Percentiles rank a stretch among this genome's conserved stretches.
Conservation (phyloP, 768 basidiomycete species). For the Cystofilobasidium bisporidii region DNA sequence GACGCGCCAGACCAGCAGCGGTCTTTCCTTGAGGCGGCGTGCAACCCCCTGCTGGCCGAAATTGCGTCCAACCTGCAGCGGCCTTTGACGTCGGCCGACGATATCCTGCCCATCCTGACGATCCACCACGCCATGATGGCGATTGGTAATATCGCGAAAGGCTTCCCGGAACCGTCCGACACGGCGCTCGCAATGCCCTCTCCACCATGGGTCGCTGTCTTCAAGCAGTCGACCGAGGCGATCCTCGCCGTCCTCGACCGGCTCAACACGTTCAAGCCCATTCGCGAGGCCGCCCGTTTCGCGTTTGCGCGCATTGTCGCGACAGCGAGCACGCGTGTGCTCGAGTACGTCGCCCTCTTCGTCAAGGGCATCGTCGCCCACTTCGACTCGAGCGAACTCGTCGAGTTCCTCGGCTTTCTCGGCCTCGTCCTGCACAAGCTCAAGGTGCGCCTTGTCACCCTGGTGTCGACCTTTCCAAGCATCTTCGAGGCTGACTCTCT, state of each 20-base stretch:
- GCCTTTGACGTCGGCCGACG: conserved; percentile 51
- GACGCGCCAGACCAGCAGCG: conserved; percentile 57
- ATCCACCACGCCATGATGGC: conserved; percentile 92
- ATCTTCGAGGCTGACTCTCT: no score
- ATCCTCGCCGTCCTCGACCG: conserved; percentile 77
- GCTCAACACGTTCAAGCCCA: conserved; percentile 74
- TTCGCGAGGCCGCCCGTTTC: conserved; percentile 87
- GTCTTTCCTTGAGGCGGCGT: conserved; percentile 52
- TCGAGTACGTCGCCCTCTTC: conserved; percentile 74
- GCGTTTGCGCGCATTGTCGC: conserved; percentile 88
- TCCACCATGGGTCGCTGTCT: conserved; percentile 62
- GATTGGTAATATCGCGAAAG: conserved; percentile 86
- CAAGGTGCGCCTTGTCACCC: conserved; percentile 52
- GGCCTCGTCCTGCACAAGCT: conserved; percentile 81
- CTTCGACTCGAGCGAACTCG: conserved; percentile 82
- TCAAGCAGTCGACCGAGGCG: conserved; percentile 73
- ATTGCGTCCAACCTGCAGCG: conserved; percentile 49
- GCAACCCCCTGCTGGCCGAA: conserved; percentile 70
- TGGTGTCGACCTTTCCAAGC: not conserved
- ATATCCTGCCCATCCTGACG: conserved; percentile 68
- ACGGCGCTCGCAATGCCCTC: conserved; percentile 54
- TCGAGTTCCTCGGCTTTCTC: conserved; percentile 93
- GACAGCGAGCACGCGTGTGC: conserved; percentile 74
- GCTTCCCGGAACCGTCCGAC: conserved; percentile 83
- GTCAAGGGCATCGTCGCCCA: conserved; percentile 85